Evolutionary conservation across 176 grass and related monocot genomes (phyloP), one percentile per base, ranked within the genome.

Genomic region (Chloris gayana): DNA sequence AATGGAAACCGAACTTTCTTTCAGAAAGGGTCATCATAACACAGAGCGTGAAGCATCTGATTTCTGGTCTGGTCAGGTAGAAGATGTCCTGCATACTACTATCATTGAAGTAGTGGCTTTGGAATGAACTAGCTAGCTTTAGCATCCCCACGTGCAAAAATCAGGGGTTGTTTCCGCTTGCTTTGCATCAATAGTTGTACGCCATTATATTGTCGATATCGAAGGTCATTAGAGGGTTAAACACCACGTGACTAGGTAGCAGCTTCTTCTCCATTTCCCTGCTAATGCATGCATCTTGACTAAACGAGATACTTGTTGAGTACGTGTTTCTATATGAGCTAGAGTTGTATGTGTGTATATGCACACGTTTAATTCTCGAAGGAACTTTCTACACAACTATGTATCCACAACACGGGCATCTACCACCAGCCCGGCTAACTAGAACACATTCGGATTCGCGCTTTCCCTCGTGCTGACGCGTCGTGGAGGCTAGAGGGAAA

Each of bases 381-480:
- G 59, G 69, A 70, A 54, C 67, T 80, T 74, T 59, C 57, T 68
- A 10, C 32, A 68, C 60, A 33, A 42, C 56, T 11, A 21, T 45
- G 41, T 17, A 64, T 57, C 24, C 69, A 14, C 69, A 14, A 24
- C 19, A 53, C 4, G 50, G 21, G 81, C 69, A 79, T 79, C 50
- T 69, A 31, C 24, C 44, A 76, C 10, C 63, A 74, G 64, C 57
- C 4, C 45, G 22, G 21, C 64, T 31, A 65, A 56, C 18, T 54
- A 22, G 51, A 82, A 85, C 29, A 70, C 66, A 71, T 77, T 81
- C 82, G 81, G 66, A 80, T 77, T 89, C 82, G 6, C 30, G 4
- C 47, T 59, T 17, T 5, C 44, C 56, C 27, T 35, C 72, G 51
- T 32, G 56, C 33, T 64, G 56, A 87, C 59, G 73, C 39, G 21